Conservation (phyloP, 441 rosid species). For the Croton laevigatus region DNA sequence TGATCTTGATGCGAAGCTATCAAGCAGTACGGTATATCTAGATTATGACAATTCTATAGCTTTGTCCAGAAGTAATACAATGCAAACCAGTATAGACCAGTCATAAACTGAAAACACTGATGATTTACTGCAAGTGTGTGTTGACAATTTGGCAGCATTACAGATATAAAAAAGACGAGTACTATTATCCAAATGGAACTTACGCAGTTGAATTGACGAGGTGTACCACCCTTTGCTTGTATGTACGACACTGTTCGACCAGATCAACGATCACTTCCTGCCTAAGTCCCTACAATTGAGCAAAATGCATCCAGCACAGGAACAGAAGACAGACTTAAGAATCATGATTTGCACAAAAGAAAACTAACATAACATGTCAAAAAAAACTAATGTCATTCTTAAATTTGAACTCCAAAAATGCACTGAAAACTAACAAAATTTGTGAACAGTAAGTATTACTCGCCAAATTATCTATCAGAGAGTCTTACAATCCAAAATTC, state of each 20-base stretch:
- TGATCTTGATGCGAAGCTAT: background rate
- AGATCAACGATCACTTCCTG: constrained; percentile 97
- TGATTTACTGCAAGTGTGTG: background rate
- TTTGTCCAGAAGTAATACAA: background rate
- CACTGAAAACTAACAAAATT: background rate
- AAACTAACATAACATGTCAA: background rate
- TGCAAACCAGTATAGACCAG: background rate
- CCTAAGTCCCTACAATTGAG: constrained; percentile 67
- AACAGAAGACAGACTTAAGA: constrained; percentile 2
- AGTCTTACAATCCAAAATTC: background rate
- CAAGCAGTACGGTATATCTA: background rate
- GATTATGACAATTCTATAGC: background rate
- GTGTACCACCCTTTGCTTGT: constrained; percentile 97
- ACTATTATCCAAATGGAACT: constrained; percentile 31
- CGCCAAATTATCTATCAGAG: constrained; percentile 3
- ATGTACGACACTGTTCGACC: constrained; percentile 95
- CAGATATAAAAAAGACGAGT: background rate
- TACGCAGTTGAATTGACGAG: constrained; percentile 97
- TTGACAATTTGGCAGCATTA: background rate
- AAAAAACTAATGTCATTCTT: background rate
- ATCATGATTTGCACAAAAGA: background rate
- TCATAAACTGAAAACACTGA: background rate
- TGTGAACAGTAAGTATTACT: background rate
- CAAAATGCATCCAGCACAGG: constrained; percentile 10
- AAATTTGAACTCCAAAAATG: too few species aligned